Conservation (phyloP, 2,329 filamentous ascomycete species). For the Coniochaeta prunicola region DNA sequence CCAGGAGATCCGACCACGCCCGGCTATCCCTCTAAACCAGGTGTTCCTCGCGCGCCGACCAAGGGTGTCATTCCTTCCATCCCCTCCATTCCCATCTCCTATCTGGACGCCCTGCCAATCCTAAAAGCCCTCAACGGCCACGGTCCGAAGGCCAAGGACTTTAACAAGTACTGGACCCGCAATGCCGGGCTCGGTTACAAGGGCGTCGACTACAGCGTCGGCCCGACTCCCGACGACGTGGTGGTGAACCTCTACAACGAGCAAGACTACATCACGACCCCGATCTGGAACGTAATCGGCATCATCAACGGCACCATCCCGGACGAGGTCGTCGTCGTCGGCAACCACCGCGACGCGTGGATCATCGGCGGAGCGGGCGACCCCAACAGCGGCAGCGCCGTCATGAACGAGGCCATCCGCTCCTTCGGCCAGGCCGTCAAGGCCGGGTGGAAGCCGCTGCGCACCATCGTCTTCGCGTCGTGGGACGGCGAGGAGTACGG, state of each 20-base stretch:
- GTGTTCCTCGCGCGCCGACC: constrained; percentile 66
- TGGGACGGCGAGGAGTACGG: constrained; percentile 85
- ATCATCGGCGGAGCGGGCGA: constrained; percentile 69
- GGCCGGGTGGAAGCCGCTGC: constrained; percentile 73
- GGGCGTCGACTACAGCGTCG: constrained; percentile 78
- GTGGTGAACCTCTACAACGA: constrained; percentile 69
- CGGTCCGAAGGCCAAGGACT: constrained; percentile 68
- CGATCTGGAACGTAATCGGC: constrained; percentile 87
- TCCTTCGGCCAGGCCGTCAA: constrained; percentile 64
- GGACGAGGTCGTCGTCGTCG: constrained; percentile 80
- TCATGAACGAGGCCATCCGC: constrained; percentile 68
- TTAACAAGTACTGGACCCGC: constrained; percentile 64
- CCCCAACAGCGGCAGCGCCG: constrained; percentile 75
- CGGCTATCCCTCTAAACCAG: constrained; percentile 88
- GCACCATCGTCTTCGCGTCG: constrained; percentile 84
- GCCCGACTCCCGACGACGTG: constrained; percentile 67
- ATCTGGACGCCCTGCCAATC: constrained; percentile 76
- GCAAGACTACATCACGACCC: constrained; percentile 75
- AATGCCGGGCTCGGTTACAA: constrained; percentile 70
- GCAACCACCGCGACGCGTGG: constrained; percentile 81
- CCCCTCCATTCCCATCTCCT: constrained; percentile 87
- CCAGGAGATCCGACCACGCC: constrained; percentile 82
- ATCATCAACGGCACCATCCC: constrained; percentile 80
- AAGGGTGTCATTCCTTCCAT: constrained; percentile 71
- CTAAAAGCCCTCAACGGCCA: constrained; percentile 87